Evolutionary conservation across 139 green algal genomes (phyloP).

Genomic region (Trebouxia sp.): DNA sequence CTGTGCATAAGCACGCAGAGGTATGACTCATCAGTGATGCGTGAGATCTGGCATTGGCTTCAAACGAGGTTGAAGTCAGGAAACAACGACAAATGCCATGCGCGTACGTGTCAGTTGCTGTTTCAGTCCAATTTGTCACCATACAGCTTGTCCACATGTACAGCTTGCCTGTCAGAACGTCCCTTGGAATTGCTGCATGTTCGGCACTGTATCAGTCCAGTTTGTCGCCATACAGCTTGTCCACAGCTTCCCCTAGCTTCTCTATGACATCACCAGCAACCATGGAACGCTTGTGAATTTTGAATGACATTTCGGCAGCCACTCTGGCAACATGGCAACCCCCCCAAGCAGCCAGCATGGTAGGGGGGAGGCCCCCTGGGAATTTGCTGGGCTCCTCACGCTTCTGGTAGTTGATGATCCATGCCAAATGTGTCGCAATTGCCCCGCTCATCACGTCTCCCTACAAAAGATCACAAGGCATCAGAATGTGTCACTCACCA

Average conservation of each 20-base stretch:
- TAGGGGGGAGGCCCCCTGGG: conserved; percentile 29
- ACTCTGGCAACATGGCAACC: conserved; percentile 38
- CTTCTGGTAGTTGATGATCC: conserved; percentile 40
- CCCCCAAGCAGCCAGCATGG: conserved; percentile 45
- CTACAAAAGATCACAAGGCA: conserved; percentile 32
- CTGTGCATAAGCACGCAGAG: no score
- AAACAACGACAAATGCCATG: no score
- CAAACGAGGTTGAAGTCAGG: no score
- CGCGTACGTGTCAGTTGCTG: no score
- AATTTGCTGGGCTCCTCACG: conserved; percentile 10
- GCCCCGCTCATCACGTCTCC: conserved; percentile 65
- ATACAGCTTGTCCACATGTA: no score
- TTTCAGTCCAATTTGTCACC: no score
- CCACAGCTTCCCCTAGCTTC: conserved; percentile 28
- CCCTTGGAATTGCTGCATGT: no score
- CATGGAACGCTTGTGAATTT: conserved; percentile 32
- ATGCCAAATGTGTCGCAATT: conserved; percentile 57
- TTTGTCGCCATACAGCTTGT: conserved; percentile 29
- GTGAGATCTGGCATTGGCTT: no score
- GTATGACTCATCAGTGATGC: no score
- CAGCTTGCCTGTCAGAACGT: no score
- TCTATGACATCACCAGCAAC: conserved; percentile 39
- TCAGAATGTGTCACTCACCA: neutral
- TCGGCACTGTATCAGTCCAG: no score
- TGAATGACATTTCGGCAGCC: conserved; percentile 30